Evolutionary conservation across 768 basidiomycete genomes (phyloP).

Genomic region (Suillus discolor): DNA sequence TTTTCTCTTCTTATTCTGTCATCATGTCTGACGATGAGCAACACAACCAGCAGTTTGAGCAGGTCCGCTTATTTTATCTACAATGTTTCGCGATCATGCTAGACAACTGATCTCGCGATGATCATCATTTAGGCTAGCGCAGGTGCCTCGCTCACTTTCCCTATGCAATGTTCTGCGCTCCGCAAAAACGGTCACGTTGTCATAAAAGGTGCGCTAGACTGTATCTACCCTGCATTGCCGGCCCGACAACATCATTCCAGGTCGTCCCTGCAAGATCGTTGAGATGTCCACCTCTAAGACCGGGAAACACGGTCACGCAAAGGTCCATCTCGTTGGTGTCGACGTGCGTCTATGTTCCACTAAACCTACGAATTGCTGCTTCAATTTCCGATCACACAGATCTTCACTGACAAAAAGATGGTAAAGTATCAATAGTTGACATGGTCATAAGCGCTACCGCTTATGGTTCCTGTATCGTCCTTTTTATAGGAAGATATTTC

Average conservation of each 20-base stretch:
- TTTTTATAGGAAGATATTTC: slow-evolving; percentile 81
- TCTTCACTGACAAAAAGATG: slow-evolving; percentile 98
- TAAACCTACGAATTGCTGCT: slow-evolving; percentile 8
- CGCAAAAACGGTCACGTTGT: slow-evolving; percentile 92
- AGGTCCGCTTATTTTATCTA: slow-evolving; percentile 45
- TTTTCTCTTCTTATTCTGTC: slow-evolving; percentile 18
- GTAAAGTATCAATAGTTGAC: slow-evolving; percentile 47
- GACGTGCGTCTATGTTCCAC: slow-evolving; percentile 65
- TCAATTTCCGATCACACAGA: slow-evolving; percentile 50
- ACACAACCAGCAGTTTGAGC: slow-evolving; percentile 88
- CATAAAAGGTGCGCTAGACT: slow-evolving; percentile 70
- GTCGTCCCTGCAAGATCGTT: slow-evolving; percentile 96
- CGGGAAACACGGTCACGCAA: slow-evolving; percentile 99
- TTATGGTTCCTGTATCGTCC: background rate
- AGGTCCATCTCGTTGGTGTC: slow-evolving; percentile 96
- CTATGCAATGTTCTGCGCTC: slow-evolving; percentile 96
- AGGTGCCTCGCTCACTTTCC: slow-evolving; percentile 78
- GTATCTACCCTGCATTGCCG: background rate
- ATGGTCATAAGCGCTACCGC: slow-evolving; percentile 2
- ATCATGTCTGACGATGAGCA: slow-evolving; percentile 89
- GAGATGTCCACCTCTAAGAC: slow-evolving; percentile 99
- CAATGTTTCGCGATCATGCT: slow-evolving; percentile 13
- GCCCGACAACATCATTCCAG: slow-evolving; percentile 36
- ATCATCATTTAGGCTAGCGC: slow-evolving; percentile 54
- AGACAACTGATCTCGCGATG: slow-evolving; percentile 24